Evolutionary conservation across 2,329 filamentous ascomycete genomes (phyloP), one percentile per base, ranked within the genome.

Genomic region (Neofusicoccum kwambonambiense): DNA sequence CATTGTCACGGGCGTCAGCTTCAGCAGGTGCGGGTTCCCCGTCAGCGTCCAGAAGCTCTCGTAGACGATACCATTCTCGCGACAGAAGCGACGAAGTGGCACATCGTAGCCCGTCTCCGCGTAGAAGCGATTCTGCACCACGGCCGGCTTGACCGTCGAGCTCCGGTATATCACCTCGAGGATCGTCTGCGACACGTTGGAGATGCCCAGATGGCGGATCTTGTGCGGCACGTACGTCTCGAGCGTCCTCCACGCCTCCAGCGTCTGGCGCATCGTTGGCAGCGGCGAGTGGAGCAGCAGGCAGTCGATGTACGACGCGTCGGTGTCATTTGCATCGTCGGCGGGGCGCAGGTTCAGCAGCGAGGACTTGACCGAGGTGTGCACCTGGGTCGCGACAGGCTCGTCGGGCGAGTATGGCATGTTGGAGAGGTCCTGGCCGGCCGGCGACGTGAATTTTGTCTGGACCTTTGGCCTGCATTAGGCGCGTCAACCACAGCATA

Each of bases 51-150:
- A 87, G 72, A 88, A 88, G 49, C 80, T 81, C 70, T 88, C 83
- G 67, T 87, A 88, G 22, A 82, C 74, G 54, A 89, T 84, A 1
- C 75, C 76, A 12, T 84, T 77, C 42, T 83, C 77, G 4, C 71
- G 73, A 70, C 86, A 88, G 71, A 85, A 86, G 0, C 78, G 76
- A 22, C 90, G 84, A 15, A 93, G 75, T 0, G 79, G 77, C 0
- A 79, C 77, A 67, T 93, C 91, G 69, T 85, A 90, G 2, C 74
- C 72, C 0, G 86, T 89, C 2, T 78, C 76, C 1, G 78, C 76
- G 71, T 89, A 85, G 76, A 95, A 92, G 1, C 90, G 84, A 72
- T 95, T 94, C 77, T 95, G 91, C 4, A 93, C 88, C 1, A 93
- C 83, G 1, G 84, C 80, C 0, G 86, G 86, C 68, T 83, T 85